Conservation (phyloP, 352 stramenopile species). For the Pilasporangium apinafurcum region DNA sequence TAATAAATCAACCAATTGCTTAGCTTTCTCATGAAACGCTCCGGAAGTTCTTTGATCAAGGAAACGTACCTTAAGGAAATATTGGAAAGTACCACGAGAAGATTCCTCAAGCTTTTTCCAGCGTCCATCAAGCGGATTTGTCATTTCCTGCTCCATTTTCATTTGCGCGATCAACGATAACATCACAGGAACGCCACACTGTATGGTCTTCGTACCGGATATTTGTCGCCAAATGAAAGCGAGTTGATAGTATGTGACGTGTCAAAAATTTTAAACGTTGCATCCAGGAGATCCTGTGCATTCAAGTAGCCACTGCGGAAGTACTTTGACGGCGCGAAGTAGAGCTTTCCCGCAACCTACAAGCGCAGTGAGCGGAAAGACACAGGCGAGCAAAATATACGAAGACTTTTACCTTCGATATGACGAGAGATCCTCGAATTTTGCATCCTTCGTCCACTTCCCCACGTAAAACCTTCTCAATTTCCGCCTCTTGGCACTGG, state of each 20-base stretch:
- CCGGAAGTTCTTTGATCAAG: no score
- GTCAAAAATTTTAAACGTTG: slow-evolving; percentile 71
- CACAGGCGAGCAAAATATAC: not conserved
- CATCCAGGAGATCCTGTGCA: slow-evolving; percentile 47
- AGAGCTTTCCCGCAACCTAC: slow-evolving; percentile 70
- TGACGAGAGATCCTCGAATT: slow-evolving; percentile 62
- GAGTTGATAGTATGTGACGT: slow-evolving; percentile 61
- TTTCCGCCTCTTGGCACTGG: slow-evolving; percentile 67
- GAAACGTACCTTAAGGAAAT: slow-evolving; percentile 80
- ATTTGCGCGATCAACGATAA: not conserved
- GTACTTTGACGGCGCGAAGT: slow-evolving; percentile 81
- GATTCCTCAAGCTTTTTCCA: slow-evolving; percentile 43
- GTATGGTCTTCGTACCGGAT: slow-evolving; percentile 38
- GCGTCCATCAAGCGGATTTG: slow-evolving; percentile 69
- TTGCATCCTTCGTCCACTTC: slow-evolving; percentile 74
- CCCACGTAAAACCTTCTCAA: slow-evolving; percentile 70
- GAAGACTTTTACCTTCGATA: slow-evolving; percentile 51
- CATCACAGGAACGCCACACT: not conserved
- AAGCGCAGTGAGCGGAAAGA: no score
- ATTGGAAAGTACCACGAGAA: slow-evolving; percentile 70
- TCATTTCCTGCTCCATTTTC: slow-evolving; percentile 56
- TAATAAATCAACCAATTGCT: not conserved
- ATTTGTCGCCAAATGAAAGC: slow-evolving; percentile 70
- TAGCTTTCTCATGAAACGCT: no score
- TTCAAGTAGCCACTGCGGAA: slow-evolving; percentile 77